phyloP scores from a whole-genome alignment of 2,329 filamentous ascomycete species.

The Domatiomyces catenatus region DNA sequence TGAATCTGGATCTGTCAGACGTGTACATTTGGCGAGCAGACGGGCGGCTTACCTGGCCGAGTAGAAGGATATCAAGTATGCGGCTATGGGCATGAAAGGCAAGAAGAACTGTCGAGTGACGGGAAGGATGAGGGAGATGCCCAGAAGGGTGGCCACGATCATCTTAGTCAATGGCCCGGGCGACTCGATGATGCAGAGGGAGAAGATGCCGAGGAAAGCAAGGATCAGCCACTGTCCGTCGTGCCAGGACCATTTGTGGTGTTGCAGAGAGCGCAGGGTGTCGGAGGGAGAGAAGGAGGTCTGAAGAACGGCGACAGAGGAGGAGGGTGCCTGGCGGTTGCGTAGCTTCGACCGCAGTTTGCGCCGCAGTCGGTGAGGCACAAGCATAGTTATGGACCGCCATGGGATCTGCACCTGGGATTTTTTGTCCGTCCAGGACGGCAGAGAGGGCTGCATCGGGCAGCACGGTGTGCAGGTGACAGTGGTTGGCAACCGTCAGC shows the following conservation, averaged over 20 bases:
- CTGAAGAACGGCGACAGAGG: constrained; percentile 60
- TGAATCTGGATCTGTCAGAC: constrained; percentile 47
- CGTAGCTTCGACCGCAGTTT: constrained; percentile 55
- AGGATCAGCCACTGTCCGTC: constrained; percentile 75
- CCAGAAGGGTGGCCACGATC: constrained; percentile 49
- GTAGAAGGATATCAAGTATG: constrained; percentile 84
- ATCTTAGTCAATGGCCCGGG: constrained; percentile 68
- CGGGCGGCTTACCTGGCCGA: constrained; percentile 61
- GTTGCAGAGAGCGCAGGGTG: constrained; percentile 58
- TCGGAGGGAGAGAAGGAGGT: constrained; percentile 70
- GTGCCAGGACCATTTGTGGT: constrained; percentile 64
- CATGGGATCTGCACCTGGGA: constrained; percentile 33
- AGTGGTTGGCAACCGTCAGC: neutral
- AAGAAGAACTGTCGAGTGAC: constrained; percentile 82
- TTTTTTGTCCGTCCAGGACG: constrained; percentile 35
- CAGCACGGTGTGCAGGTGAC: neutral
- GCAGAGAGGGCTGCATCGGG: constrained; percentile 14
- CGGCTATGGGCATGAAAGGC: constrained; percentile 69
- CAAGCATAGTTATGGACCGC: constrained; percentile 33
- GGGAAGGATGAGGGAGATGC: constrained; percentile 61
- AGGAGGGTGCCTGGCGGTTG: constrained; percentile 49
- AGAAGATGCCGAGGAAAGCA: constrained; percentile 62
- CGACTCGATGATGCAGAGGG: constrained; percentile 62
- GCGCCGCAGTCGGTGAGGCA: constrained; percentile 51
- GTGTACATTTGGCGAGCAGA: neutral